Evolutionary conservation across 2,329 filamentous ascomycete species (phyloP).

Genomic region (Fusarium falciforme): DNA sequence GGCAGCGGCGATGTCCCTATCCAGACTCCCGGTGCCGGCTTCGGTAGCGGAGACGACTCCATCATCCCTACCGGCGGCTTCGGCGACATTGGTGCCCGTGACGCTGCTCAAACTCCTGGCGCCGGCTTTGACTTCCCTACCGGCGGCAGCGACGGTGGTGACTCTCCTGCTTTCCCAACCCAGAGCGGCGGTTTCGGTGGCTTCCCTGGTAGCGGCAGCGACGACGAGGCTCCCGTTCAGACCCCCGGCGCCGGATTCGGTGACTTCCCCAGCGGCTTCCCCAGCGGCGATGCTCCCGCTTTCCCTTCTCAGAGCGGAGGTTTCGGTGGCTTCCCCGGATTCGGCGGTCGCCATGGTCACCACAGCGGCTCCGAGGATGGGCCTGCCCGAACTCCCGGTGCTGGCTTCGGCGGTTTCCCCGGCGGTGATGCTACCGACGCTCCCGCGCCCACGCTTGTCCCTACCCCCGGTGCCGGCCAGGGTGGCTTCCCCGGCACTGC

Average conservation of each 20-base stretch:
- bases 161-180: background rate
- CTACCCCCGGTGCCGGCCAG: constrained; percentile 18
- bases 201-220: background rate
- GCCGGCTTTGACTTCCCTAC: background rate
- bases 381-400: constrained; percentile 2
- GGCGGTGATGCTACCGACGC: background rate
- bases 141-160: background rate
- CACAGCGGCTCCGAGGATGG: background rate
- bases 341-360: background rate
- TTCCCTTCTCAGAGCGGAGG: constrained; percentile 10
- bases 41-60: background rate
- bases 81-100: background rate
- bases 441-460: constrained; percentile 23
- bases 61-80: background rate
- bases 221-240: background rate
- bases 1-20: background rate
- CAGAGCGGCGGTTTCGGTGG: background rate
- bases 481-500: background rate
- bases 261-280: background rate
- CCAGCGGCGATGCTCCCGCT: background rate
- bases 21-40: constrained; percentile 4
- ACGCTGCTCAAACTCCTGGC: constrained; percentile 5
- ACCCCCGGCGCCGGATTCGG: constrained; percentile 6
- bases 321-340: constrained; percentile 9
- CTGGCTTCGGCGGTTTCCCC: background rate